Percentiles rank a stretch among this genome's conserved stretches.
Evolutionary conservation across 2,329 filamentous ascomycete species (phyloP).

Genomic region (Amauroascus niger): DNA sequence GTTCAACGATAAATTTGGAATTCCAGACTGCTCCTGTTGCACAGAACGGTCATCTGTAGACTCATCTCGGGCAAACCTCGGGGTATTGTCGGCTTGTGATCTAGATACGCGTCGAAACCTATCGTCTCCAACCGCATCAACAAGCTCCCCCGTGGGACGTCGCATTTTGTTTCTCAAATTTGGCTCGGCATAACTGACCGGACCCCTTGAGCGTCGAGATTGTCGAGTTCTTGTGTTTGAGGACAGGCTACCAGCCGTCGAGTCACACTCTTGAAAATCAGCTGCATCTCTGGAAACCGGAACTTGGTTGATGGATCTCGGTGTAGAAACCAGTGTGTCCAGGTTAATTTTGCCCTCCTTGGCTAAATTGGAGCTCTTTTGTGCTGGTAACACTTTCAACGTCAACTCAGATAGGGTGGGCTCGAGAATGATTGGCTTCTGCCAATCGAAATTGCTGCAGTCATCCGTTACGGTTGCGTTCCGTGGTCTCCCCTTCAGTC

Average conservation of each 20-base stretch:
- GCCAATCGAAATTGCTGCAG: neutral
- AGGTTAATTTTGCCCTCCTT: neutral
- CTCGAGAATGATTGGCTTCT: neutral
- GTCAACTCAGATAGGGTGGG: neutral
- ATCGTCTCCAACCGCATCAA: slow-evolving; percentile 61
- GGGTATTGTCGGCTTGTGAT: slow-evolving; percentile 31
- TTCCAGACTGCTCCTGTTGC: slow-evolving; percentile 4
- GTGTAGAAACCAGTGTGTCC: neutral
- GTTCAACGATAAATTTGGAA: slow-evolving; percentile 9
- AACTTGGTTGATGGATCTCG: neutral
- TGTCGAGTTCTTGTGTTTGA: slow-evolving; percentile 9
- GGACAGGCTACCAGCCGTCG: neutral
- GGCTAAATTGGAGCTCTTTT: too few species aligned
- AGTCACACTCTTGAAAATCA: neutral
- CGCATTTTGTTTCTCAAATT: slow-evolving; percentile 77
- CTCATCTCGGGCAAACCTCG: slow-evolving; percentile 33
- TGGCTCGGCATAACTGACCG: slow-evolving; percentile 73
- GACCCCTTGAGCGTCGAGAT: slow-evolving; percentile 51
- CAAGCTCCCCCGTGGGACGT: slow-evolving; percentile 63
- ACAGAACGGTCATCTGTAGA: slow-evolving; percentile 6
- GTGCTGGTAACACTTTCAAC: neutral
- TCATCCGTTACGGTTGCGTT: slow-evolving; percentile 1
- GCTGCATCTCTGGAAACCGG: neutral
- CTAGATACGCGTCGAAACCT: slow-evolving; percentile 38
- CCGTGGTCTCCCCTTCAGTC: neutral